Base-by-base conservation (phyloP, 345 rosid species). In the Camelina laxa region DNA sequence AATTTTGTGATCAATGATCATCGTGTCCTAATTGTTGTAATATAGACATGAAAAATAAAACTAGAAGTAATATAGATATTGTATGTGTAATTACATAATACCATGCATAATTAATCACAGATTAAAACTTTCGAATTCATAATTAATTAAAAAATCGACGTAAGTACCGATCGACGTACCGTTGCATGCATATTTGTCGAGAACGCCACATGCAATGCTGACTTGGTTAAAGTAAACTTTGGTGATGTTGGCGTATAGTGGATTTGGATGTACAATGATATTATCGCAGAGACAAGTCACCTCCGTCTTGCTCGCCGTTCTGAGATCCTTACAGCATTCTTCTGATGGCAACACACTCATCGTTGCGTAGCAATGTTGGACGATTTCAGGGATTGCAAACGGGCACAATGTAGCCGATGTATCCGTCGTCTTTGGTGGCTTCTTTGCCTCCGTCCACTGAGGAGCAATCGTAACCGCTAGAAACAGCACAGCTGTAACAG, bases 211-310 rank as follows among this genome's bases (percentile, higher is more conserved):
- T 5, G 19, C 7, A 31, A 0, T 7, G 31, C 57, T 45, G 65
- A 67, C 51, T 11, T 10, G 6, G 10, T 38, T n/a, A 13, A 27
- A 59, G 60, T 58, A 12, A 66, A n/a, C 59, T 36, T 27, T 19
- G 1, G 78, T 58, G 30, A 74, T 1, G 33, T 27, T 75, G 61
- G 5, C 7, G 9, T 48, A 21, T 24, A 50, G 10, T 19, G 68
- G 35, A 38, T 31, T 6, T 15, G 49, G 19, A 44, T 44, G 19
- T 9, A 33, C 24, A 19, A 75, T 15, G 48, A 58, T 1, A 50
- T 60, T 49, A 20, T 75, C 56, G 24, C 79, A 75, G 17, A 75
- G 60, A 51, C 74, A 75, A 50, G 4, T 47, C 13, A 75, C 68
- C 20, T 75, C 35, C 5, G 0, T 30, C 12, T 2, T 19, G 67